Conservation (phyloP, 163 green algal genomes). For the Coccomyxa subellipsoidea region DNA sequence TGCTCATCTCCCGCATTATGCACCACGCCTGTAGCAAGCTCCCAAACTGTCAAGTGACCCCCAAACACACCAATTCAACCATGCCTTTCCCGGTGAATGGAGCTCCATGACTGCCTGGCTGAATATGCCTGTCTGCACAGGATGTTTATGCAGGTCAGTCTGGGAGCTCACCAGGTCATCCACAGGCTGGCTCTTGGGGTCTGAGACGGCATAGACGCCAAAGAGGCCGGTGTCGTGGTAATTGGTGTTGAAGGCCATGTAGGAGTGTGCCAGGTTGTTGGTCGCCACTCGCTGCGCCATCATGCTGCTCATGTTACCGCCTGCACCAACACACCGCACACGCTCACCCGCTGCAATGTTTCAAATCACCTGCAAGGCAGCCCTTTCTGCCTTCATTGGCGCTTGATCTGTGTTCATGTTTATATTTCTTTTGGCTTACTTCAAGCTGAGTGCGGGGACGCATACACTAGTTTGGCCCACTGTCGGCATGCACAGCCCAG, state of each 20-base stretch:
- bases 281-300: conserved; percentile 82
- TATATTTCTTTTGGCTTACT: no score
- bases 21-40: conserved; percentile 11
- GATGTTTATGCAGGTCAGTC: no score
- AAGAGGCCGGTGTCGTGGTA: conserved; percentile 98
- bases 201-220: conserved; percentile 86
- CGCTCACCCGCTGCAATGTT: no score
- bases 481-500: no score
- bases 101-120: no score
- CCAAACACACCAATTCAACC: neutral
- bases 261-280: conserved; percentile 83
- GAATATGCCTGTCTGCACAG: no score
- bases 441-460: no score
- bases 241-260: conserved; percentile 99
- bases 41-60: neutral
- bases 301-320: conserved; percentile 41
- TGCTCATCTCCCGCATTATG: conserved; percentile 47
- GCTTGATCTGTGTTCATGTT: no score
- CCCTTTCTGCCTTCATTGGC: no score
- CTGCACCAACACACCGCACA: neutral
- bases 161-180: conserved; percentile 16
- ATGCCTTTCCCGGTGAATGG: no score
- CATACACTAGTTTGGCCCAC: no score
- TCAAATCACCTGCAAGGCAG: neutral
- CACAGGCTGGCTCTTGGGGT: conserved; percentile 67